Evolutionary conservation across 2,329 filamentous ascomycete genomes (phyloP).

Genomic region (Neocucurbitaria cava): DNA sequence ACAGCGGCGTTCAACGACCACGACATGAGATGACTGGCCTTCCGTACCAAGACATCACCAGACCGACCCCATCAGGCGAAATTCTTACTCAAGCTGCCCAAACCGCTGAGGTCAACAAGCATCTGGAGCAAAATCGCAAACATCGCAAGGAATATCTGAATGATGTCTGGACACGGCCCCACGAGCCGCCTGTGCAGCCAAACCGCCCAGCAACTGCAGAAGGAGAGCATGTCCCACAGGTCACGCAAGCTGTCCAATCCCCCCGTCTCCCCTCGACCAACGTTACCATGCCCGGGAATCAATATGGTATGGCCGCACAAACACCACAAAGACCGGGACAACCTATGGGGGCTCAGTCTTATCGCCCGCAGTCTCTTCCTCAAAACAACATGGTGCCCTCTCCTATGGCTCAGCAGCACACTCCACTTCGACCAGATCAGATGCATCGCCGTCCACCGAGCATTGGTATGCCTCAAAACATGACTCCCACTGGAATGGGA

Average conservation of each 20-base stretch:
- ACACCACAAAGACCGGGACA: conserved; percentile 65
- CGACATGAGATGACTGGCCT: conserved; percentile 89
- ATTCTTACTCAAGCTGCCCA: conserved; percentile 86
- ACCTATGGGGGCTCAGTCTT: conserved; percentile 69
- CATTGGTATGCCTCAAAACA: conserved; percentile 49
- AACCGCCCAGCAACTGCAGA: conserved; percentile 50
- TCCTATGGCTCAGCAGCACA: conserved; percentile 73
- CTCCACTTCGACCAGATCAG: conserved; percentile 64
- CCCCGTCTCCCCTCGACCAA: conserved; percentile 66
- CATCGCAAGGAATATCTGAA: conserved; percentile 82
- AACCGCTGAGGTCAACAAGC: conserved; percentile 89
- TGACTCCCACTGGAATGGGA: conserved; percentile 44
- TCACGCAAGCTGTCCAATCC: conserved; percentile 55
- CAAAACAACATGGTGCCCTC: conserved; percentile 77
- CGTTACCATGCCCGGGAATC: conserved; percentile 61
- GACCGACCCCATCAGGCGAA: conserved; percentile 77
- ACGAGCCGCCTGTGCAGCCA: conserved; percentile 73
- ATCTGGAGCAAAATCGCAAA: conserved; percentile 78
- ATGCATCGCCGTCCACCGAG: conserved; percentile 72
- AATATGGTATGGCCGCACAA: conserved; percentile 65
- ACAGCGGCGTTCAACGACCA: conserved; percentile 81
- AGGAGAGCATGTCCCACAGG: conserved; percentile 48
- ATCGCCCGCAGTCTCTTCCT: conserved; percentile 74
- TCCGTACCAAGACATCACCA: conserved; percentile 81
- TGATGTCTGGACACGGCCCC: conserved; percentile 80